A percentile compares a stretch with the other conserved stretches of the same genome.
phyloP scores from a whole-genome alignment of 139 green algal species.

The Chlamydomonas eustigma region DNA sequence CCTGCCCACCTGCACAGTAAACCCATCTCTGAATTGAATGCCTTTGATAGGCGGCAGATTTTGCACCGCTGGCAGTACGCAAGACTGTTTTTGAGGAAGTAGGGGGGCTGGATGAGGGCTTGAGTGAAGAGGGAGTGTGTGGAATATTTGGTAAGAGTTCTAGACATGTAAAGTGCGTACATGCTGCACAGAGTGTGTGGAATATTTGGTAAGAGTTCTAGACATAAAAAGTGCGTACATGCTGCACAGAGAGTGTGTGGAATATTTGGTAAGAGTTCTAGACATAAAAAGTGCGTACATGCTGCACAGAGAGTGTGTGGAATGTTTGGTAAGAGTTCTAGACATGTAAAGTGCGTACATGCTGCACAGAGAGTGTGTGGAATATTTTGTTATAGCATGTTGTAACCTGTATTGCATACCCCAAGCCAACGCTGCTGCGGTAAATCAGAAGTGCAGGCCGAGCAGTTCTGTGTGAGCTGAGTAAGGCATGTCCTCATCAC shows the following conservation, averaged over 20 bases:
- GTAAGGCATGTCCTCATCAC: no score
- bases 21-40: no score
- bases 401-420: no score
- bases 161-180: no score
- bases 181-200: not conserved
- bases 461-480: no score
- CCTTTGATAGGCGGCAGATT: conserved; percentile 14
- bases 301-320: not conserved
- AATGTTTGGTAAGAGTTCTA: not conserved
- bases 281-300: no score
- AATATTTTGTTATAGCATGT: not conserved
- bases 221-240: no score
- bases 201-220: not conserved
- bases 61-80: conserved; percentile 18
- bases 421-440: no score
- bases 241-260: not conserved
- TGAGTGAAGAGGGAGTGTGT: conserved; percentile 8
- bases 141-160: not conserved
- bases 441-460: no score
- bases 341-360: no score
- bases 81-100: conserved; percentile 10
- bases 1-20: no score
- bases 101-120: conserved; percentile 26
- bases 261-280: not conserved
- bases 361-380: not conserved